Conservation (phyloP, 345 rosid genomes). For the Raphanus raphanistrum region DNA sequence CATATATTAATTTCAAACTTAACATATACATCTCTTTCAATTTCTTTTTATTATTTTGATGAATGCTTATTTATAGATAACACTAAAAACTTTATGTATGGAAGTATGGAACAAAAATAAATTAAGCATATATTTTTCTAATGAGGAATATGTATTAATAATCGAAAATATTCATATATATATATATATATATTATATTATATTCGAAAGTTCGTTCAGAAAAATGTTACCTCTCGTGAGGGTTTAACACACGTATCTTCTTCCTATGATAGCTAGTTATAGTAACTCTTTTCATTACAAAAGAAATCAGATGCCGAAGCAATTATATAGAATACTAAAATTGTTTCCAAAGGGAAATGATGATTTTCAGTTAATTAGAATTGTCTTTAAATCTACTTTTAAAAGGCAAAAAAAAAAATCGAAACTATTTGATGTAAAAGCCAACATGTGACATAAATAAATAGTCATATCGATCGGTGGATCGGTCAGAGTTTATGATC, state of each 20-base stretch:
- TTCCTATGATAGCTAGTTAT: neutral
- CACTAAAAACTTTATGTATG: neutral
- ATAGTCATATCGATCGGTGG: conserved; percentile 21
- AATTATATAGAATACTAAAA: conserved; percentile 26
- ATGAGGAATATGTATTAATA: neutral
- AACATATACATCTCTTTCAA: neutral
- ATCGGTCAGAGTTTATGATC: conserved; percentile 30
- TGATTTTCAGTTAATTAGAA: conserved; percentile 1
- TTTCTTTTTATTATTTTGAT: neutral
- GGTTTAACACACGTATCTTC: conserved; percentile 7
- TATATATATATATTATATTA: neutral
- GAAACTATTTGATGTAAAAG: neutral
- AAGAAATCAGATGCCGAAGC: conserved; percentile 23
- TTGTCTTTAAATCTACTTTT: conserved; percentile 2
- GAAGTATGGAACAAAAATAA: neutral
- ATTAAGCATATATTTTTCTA: neutral
- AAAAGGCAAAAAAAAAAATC: neutral
- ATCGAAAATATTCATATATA: neutral
- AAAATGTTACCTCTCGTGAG: neutral
- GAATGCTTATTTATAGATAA: neutral
- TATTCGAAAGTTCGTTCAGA: neutral
- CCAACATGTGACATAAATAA: neutral
- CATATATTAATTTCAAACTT: neutral
- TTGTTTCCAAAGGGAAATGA: conserved; percentile 36
- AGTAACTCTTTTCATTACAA: conserved; percentile 13